Conservation (phyloP, 2,329 filamentous ascomycete genomes). For the Harringtonia lauricola region DNA sequence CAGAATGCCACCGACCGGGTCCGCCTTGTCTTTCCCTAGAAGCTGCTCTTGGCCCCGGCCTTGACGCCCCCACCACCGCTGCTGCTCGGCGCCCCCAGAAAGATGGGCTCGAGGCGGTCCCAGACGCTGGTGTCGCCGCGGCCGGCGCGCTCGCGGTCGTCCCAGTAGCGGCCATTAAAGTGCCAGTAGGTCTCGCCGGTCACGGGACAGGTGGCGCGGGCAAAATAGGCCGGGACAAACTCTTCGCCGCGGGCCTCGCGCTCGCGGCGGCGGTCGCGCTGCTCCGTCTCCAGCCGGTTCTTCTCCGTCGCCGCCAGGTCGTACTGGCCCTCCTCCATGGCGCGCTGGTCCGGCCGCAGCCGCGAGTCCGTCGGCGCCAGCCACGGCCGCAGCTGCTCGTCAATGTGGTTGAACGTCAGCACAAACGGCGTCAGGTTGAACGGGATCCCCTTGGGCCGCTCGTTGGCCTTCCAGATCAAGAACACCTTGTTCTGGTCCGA, state of each 20-base stretch:
- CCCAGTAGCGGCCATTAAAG: constrained; percentile 85
- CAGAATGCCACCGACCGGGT: no score
- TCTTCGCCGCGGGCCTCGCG: constrained; percentile 72
- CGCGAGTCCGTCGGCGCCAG: constrained; percentile 89
- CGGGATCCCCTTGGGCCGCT: constrained; percentile 71
- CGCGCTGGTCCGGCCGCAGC: constrained; percentile 85
- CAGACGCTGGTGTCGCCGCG: constrained; percentile 47
- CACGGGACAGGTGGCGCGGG: constrained; percentile 56
- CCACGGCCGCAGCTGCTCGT: constrained; percentile 65
- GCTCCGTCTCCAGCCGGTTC: constrained; percentile 85
- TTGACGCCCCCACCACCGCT: no score
- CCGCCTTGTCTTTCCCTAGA: no score
- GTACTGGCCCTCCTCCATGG: constrained; percentile 98
- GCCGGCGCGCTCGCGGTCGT: constrained; percentile 54
- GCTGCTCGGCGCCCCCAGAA: constrained; percentile 4
- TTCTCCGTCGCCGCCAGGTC: constrained; percentile 90
- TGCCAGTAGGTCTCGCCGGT: constrained; percentile 89
- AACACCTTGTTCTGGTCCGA: constrained; percentile 65
- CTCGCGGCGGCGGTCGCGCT: constrained; percentile 62
- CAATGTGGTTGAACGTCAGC: constrained; percentile 83
- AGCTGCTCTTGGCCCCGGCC: no score
- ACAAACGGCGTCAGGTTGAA: constrained; percentile 98
- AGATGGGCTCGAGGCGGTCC: constrained; percentile 70
- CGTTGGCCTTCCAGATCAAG: constrained; percentile 84
- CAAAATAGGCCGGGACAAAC: constrained; percentile 80